Percentiles rank a stretch among this genome's conserved stretches.
phyloP scores from a whole-genome alignment of 1,139 yeast genomes.

The Suhomyces guaymorum region DNA sequence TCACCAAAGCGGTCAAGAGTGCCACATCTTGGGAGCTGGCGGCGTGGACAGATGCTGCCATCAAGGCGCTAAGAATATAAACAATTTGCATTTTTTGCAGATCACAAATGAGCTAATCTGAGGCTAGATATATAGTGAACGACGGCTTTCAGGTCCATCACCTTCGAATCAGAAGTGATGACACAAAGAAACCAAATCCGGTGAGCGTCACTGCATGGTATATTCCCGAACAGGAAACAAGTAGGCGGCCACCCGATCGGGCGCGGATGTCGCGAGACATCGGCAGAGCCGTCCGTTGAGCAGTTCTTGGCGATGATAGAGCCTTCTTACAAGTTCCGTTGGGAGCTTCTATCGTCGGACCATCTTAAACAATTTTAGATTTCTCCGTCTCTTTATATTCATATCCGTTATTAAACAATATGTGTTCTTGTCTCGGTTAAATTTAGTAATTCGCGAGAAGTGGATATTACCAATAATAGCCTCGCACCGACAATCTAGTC shows the following conservation, averaged over 20 bases:
- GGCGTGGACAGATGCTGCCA: constrained; percentile 24
- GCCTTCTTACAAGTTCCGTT: no score
- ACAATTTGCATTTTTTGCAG: not conserved
- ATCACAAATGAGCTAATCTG: not conserved
- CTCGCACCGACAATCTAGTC: no score
- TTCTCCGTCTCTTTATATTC: no score
- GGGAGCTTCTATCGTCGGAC: no score
- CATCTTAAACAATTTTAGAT: no score
- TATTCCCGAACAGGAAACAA: not conserved
- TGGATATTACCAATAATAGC: no score
- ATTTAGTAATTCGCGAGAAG: no score
- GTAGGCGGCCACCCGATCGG: not conserved
- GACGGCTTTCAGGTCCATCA: not conserved
- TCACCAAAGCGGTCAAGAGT: constrained; percentile 43
- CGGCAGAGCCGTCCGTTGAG: no score
- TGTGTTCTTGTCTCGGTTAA: no score
- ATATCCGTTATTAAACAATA: no score
- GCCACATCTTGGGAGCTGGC: constrained; percentile 31
- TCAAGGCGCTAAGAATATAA: constrained; percentile 1
- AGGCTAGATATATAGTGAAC: not conserved
- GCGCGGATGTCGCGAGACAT: no score
- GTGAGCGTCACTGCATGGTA: not conserved
- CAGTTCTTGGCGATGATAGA: no score
- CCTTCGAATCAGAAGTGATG: not conserved
- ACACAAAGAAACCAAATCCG: not conserved